Evolutionary conservation across 495 filamentous ascomycete species (phyloP).

Genomic region (Penicillium alfredii): DNA sequence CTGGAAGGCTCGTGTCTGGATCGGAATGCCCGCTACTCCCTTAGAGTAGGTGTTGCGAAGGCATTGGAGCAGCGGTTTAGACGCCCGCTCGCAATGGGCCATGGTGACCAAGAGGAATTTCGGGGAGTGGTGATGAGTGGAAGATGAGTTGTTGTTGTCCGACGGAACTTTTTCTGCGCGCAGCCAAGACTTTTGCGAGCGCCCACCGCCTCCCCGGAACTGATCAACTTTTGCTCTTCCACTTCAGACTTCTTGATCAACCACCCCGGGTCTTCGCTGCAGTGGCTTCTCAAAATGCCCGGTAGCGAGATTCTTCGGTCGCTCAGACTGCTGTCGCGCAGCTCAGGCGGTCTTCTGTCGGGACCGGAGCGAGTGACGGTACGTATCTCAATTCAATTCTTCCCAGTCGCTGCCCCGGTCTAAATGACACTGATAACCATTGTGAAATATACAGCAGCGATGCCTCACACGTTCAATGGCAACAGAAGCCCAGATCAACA

Average conservation of each 20-base stretch:
- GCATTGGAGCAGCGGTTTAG: conserved; percentile 59
- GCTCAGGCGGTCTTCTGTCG: conserved; percentile 37
- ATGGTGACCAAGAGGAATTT: conserved; percentile 38
- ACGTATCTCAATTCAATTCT: conserved; percentile 10
- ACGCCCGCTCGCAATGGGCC: conserved; percentile 64
- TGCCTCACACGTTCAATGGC: conserved; percentile 67
- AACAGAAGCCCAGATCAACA: conserved; percentile 51
- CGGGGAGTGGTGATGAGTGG: conserved; percentile 14
- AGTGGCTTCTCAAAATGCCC: conserved; percentile 30
- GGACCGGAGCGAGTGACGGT: conserved; percentile 45
- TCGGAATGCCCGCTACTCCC: conserved; percentile 26
- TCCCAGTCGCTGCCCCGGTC: too few relatives aligned
- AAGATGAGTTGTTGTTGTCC: conserved; percentile 21
- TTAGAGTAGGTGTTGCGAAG: conserved; percentile 45
- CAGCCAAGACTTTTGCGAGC: conserved; percentile 35
- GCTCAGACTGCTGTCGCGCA: conserved; percentile 38
- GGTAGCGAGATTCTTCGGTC: conserved; percentile 32
- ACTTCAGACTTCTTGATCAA: conserved; percentile 13
- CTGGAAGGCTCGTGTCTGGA: conserved; percentile 36
- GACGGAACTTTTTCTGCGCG: conserved; percentile 38
- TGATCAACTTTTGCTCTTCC: conserved; percentile 36
- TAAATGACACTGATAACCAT: conserved; percentile 8
- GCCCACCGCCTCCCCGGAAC: conserved; percentile 26
- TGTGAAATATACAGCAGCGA: conserved; percentile 35
- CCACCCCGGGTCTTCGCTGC: conserved; percentile 2